Evolutionary conservation across 352 stramenopile genomes (phyloP), one percentile per base, ranked within the genome.

Genomic region (Discostella stelligera): DNA sequence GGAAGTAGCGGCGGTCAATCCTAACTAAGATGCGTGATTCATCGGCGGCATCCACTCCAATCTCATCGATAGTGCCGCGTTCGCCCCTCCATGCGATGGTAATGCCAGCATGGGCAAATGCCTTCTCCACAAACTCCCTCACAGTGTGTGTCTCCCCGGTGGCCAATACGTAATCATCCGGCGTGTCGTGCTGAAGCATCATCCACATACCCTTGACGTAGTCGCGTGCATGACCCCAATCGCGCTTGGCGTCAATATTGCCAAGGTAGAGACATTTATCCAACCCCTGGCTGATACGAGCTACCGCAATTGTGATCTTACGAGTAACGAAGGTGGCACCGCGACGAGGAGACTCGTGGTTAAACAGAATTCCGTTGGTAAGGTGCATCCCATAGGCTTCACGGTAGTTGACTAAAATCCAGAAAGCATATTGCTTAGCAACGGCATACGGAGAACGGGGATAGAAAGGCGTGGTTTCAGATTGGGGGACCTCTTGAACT

Each of bases 121-220:
- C 94, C 49, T 98, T 94, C 83, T 99, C 96, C 49, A 98, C 88
- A 88, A 99, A 99, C 88, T 98, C 96, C 23, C 96, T 91, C 21
- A 99, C 97, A n/a, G 95, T 98, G 83, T 98, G 96, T 66, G 94
- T 98, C 83, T 99, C 96, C 75, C 96, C 96, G 18, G 97, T 99
- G 25, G 94, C 92, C n/a, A 97, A 84, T 14, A 97, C 94, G 75
- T 96, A 97, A 81, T 97, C 94, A 80, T 96, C 93, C 48, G 93
- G 77, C 62, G 88, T 84, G 52, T 97, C 94, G 55, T 91, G 79
- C 89, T 99, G 97, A 30, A 99, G 88, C 95, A 99, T 99, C 68
- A 92, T 93, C 97, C 97, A 99, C 97, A 99, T 99, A 68, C 96
- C 97, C 77, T 98, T 93, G 46, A 99, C 95, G 78, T 99, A 99